phyloP scores from a whole-genome alignment of 2,329 filamentous ascomycete genomes.

The Xylaria sp. region DNA sequence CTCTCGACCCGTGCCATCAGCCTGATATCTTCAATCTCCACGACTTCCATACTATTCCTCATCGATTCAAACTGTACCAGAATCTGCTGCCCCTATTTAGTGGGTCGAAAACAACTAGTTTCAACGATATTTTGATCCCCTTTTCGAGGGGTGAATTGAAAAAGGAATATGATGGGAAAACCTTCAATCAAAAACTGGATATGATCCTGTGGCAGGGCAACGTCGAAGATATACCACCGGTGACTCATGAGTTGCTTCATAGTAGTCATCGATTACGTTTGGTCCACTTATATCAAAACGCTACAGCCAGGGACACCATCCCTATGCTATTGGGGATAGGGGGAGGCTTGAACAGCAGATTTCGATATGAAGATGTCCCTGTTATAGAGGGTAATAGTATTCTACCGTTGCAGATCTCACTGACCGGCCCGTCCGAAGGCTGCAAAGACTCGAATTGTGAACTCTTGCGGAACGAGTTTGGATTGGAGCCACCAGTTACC shows the following conservation, averaged over 20 bases:
- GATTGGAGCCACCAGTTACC: slow-evolving; percentile 60
- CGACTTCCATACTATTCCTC: slow-evolving; percentile 75
- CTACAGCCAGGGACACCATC: slow-evolving; percentile 59
- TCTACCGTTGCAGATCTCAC: slow-evolving; percentile 66
- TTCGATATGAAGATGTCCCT: slow-evolving; percentile 66
- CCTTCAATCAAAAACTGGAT: slow-evolving; percentile 71
- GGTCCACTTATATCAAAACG: slow-evolving; percentile 73
- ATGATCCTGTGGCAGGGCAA: slow-evolving; percentile 80
- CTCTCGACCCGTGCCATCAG: slow-evolving; percentile 77
- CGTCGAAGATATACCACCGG: slow-evolving; percentile 64
- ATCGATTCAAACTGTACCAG: slow-evolving; percentile 69
- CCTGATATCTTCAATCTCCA: slow-evolving; percentile 79
- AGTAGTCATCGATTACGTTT: slow-evolving; percentile 76
- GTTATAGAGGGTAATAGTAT: slow-evolving; percentile 63
- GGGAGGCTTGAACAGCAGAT: slow-evolving; percentile 53
- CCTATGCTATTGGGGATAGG: slow-evolving; percentile 66
- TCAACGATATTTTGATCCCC: slow-evolving; percentile 81
- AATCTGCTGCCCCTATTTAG: slow-evolving; percentile 80
- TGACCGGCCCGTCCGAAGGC: slow-evolving; percentile 65
- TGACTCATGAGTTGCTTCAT: slow-evolving; percentile 65
- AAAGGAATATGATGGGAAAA: slow-evolving; percentile 56
- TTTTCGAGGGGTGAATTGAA: slow-evolving; percentile 61
- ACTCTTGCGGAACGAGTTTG: slow-evolving; percentile 63
- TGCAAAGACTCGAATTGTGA: slow-evolving; percentile 63
- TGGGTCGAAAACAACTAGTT: slow-evolving; percentile 75